These are phyloP conservation scores for Pleurotus sapidus DNA, from an alignment of 768 basidiomycete species.

Conservation along the genomic window DNA sequence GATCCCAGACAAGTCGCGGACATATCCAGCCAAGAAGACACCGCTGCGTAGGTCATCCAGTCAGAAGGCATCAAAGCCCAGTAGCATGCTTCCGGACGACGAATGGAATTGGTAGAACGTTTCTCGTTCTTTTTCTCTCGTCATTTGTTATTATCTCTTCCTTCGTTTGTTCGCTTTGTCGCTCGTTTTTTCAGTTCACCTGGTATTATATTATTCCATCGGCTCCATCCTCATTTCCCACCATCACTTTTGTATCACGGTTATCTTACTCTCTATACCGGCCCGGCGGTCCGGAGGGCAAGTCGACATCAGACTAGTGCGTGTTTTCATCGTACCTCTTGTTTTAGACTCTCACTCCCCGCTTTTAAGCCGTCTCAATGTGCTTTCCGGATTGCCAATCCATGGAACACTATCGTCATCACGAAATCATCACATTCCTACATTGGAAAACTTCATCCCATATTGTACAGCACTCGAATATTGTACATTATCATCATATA, in stretches of 20 bases:
- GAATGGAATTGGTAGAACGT: constrained; percentile 55
- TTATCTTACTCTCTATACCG: neutral
- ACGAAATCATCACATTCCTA: neutral
- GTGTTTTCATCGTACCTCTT: no score
- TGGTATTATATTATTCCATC: neutral
- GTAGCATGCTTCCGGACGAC: constrained; percentile 6
- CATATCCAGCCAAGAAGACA: constrained; percentile 4
- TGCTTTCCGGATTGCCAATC: neutral
- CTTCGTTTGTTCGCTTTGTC: neutral
- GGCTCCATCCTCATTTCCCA: neutral
- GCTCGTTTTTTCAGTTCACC: neutral
- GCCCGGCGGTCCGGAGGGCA: neutral
- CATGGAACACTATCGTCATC: neutral
- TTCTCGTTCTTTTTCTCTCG: neutral
- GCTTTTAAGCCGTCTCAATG: neutral
- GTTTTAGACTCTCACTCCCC: no score
- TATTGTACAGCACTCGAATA: neutral
- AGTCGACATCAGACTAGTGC: neutral
- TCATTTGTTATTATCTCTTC: neutral
- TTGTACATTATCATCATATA: neutral
- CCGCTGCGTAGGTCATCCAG: neutral
- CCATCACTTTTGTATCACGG: neutral
- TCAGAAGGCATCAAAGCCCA: neutral
- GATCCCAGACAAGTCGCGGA: constrained; percentile 22
- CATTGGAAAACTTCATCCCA: neutral